Conservation (phyloP, 140 eudicot genomes). For the Oenanthe javanica region DNA sequence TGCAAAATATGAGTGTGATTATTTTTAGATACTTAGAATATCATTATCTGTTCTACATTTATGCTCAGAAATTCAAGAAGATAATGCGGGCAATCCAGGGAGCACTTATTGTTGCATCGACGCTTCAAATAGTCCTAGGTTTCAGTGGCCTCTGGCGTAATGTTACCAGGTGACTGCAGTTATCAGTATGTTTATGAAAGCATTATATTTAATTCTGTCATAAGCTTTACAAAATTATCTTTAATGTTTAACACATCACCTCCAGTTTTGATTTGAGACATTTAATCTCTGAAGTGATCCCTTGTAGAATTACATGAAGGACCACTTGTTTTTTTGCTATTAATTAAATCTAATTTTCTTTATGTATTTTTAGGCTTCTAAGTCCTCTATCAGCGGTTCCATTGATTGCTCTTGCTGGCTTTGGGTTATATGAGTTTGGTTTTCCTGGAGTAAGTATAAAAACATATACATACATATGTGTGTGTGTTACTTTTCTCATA, state of each 20-base stretch:
- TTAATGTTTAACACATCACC: background rate
- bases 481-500: background rate
- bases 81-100: constrained; percentile 85
- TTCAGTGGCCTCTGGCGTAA: constrained; percentile 96
- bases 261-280: background rate
- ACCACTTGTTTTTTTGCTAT: background rate
- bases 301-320: background rate
- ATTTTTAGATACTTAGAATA: background rate
- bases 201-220: background rate
- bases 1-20: background rate
- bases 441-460: constrained; percentile 32
- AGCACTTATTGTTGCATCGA: constrained; percentile 75
- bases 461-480: background rate
- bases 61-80: constrained; percentile 69
- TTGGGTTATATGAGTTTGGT: constrained; percentile 76
- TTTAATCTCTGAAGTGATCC: too few species aligned
- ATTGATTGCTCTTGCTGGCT: constrained; percentile 71
- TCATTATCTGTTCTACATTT: background rate
- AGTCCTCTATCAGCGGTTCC: constrained; percentile 83
- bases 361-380: background rate
- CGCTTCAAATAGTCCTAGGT: constrained; percentile 74
- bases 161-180: constrained; percentile 46
- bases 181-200: background rate
- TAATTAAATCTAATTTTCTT: background rate
- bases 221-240: background rate